These are phyloP conservation scores for Cyanidiococcus yangmingshanensis DNA, from an alignment of 23 red algal species.

Conservation along the genomic window DNA sequence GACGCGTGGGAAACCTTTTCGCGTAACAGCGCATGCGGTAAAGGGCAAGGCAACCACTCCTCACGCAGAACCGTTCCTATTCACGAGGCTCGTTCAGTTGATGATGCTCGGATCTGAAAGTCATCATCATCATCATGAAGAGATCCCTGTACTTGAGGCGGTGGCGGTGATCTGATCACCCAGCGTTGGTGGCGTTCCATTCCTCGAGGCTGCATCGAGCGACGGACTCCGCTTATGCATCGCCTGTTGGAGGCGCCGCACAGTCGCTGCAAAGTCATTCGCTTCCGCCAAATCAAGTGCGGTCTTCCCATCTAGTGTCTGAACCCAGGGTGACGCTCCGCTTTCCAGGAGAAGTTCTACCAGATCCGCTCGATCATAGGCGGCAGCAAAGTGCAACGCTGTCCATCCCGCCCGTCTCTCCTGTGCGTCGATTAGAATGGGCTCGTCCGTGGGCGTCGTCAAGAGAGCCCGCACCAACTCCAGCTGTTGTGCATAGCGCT, in stretches of 20 bases:
- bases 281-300: slow-evolving; percentile 2
- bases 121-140: too few species aligned
- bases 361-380: slow-evolving; percentile 13
- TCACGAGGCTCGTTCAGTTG: too few species aligned
- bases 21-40: too few species aligned
- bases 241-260: not conserved
- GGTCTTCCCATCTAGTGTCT: not conserved
- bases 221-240: not conserved
- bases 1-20: too few species aligned
- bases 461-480: slow-evolving; percentile 1
- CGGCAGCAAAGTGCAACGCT: slow-evolving; percentile 6
- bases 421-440: not conserved
- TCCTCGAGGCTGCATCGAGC: not conserved
- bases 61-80: too few species aligned
- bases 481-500: not conserved
- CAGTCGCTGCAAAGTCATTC: not conserved
- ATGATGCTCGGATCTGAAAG: too few species aligned
- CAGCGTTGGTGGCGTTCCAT: too few species aligned
- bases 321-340: slow-evolving; percentile 1
- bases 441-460: not conserved
- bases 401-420: slow-evolving; percentile 7
- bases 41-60: too few species aligned
- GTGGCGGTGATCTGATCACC: too few species aligned
- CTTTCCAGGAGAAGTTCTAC: not conserved
- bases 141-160: too few species aligned